Evolutionary conservation across 495 filamentous ascomycete species (phyloP), one percentile per base, ranked within the genome.

Genomic region (Aspergillus incahuasiensis): DNA sequence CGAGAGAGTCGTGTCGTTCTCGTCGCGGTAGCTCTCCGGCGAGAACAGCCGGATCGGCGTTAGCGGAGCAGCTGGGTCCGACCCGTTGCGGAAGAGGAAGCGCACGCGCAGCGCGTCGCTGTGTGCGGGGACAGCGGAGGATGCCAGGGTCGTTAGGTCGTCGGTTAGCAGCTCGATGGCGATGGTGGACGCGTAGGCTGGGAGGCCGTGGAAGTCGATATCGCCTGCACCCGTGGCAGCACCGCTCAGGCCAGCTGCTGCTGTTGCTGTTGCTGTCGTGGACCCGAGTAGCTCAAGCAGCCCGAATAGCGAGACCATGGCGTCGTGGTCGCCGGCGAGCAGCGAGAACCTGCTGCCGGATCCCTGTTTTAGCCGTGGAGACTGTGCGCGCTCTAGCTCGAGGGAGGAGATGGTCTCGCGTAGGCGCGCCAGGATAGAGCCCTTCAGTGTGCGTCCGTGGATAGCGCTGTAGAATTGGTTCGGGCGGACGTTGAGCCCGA

Each of bases 61-160:
- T n/a, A n/a, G n/a, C n/a, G n/a, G n/a, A n/a, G n/a, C n/a, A n/a
- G n/a, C n/a, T n/a, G n/a, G n/a, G n/a, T 73, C 63, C 6, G 79
- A 80, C 38, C 78, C 79, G 51, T 82, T 82, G 57, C 73, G 76
- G 62, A 79, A 82, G 22, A 75, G 54, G 66, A 81, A 82, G 25
- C 79, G 73, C 22, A 82, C 77, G 16, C 59, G 65, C 30, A 81
- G 60, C 5, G 1, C 0, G 0, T 66, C 63, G 1, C 56, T 56
- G 11, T 57, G 34, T 1, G 63, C 43, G 0, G 75, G 75, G 56
- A 80, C 75, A 22, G 21, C 40, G 7, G 59, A 58, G 0, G 54
- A 58, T 9, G 71, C 80, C 25, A 71, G 80, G n/a, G n/a, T n/a
- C n/a, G n/a, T n/a, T n/a, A n/a, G n/a, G 25, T 63, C 65, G 16